Conservation (phyloP, 2,329 filamentous ascomycete species). For the Parasarocladium wereldwijsianum region DNA sequence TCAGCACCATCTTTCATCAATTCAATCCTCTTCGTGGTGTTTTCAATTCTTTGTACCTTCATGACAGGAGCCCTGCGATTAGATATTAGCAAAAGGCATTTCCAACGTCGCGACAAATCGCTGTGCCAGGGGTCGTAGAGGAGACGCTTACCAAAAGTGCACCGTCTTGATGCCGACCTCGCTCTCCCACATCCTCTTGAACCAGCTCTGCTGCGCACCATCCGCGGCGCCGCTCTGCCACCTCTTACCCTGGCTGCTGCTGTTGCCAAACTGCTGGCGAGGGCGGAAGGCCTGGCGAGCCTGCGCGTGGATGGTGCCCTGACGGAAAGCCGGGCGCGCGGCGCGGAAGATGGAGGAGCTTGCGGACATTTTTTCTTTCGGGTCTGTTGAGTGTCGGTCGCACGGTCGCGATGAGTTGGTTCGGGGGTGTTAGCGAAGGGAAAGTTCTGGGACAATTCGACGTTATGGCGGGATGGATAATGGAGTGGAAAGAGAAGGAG, state of each 20-base stretch:
- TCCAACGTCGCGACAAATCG: too few species aligned
- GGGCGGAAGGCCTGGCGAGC: slow-evolving; percentile 38
- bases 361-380: slow-evolving; percentile 29
- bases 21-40: neutral
- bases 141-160: slow-evolving; percentile 74
- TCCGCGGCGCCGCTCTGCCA: slow-evolving; percentile 39
- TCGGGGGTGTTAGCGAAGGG: too few species aligned
- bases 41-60: slow-evolving; percentile 35
- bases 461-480: neutral
- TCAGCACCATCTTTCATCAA: slow-evolving; percentile 6
- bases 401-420: too few species aligned
- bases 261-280: slow-evolving; percentile 24
- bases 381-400: too few species aligned
- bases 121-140: neutral
- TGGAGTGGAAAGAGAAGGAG: neutral
- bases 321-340: slow-evolving; percentile 40
- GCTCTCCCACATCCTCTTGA: slow-evolving; percentile 73
- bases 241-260: slow-evolving; percentile 36
- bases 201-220: slow-evolving; percentile 35
- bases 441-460: neutral
- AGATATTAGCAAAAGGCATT: slow-evolving; percentile 13
- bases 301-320: slow-evolving; percentile 35
- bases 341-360: slow-evolving; percentile 35
- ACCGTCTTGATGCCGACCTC: slow-evolving; percentile 80
- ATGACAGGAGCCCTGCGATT: slow-evolving; percentile 71